Percentiles rank a stretch among this genome's conserved stretches.
Conservation (phyloP, 495 filamentous ascomycete species). For the Filosporella fistucella region DNA sequence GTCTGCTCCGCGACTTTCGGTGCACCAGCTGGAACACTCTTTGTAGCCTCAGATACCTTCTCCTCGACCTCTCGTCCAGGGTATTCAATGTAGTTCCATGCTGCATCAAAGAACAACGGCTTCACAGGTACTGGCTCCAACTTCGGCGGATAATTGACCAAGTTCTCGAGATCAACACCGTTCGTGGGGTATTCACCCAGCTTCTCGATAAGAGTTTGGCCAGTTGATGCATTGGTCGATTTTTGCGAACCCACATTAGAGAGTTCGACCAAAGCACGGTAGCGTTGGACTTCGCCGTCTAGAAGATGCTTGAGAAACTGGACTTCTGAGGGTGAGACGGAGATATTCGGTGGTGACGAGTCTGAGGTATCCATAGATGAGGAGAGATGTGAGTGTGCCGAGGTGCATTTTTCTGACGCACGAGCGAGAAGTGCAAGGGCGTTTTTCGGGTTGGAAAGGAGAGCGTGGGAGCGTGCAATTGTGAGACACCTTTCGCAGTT, state of each 20-base stretch:
- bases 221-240: conserved; percentile 1
- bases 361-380: conserved; percentile 15
- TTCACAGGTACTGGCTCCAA: conserved; percentile 86
- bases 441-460: conserved; percentile 68
- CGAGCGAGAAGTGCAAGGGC: conserved; percentile 81
- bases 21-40: conserved; percentile 29
- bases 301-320: conserved; percentile 55
- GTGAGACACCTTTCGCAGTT: conserved; percentile 63
- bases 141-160: conserved; percentile 83
- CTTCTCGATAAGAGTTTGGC: conserved; percentile 57
- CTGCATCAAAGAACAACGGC: conserved; percentile 92
- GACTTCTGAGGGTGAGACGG: conserved; percentile 52
- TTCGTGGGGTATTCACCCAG: conserved; percentile 68
- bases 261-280: conserved; percentile 79
- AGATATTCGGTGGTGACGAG: conserved; percentile 47
- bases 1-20: conserved; percentile 32
- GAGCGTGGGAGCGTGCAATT: conserved; percentile 77
- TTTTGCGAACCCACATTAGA: conserved; percentile 43
- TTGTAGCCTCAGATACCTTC: conserved; percentile 6
- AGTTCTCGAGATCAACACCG: conserved; percentile 62
- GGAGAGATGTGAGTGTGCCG: conserved; percentile 34
- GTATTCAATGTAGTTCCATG: conserved; percentile 98
- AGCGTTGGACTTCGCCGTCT: conserved; percentile 63
- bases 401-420: conserved; percentile 38
- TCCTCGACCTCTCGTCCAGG: conserved; percentile 49